Evolutionary conservation across 768 basidiomycete species (phyloP).

Genomic region (Serendipita sp.): DNA sequence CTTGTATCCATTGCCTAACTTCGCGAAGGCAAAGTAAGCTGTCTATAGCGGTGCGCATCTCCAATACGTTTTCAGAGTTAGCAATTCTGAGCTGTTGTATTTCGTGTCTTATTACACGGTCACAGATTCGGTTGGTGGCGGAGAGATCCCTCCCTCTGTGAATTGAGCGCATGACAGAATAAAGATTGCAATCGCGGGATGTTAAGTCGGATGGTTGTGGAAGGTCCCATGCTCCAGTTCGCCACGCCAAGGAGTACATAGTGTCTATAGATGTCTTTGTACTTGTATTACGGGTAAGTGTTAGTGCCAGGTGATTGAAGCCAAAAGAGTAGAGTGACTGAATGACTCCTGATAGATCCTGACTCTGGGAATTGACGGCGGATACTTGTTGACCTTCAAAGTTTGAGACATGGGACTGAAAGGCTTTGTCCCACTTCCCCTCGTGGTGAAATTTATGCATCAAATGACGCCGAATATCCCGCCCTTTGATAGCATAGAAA

Average conservation of each 20-base stretch:
- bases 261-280: conserved; percentile 24
- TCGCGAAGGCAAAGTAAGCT: conserved; percentile 74
- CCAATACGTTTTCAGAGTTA: conserved; percentile 64
- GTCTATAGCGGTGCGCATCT: conserved; percentile 50
- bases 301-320: conserved; percentile 73
- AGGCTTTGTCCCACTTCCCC: conserved; percentile 80
- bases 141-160: conserved; percentile 54
- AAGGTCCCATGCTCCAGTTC: conserved; percentile 90
- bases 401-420: conserved; percentile 75
- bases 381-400: conserved; percentile 43
- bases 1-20: conserved; percentile 44
- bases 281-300: conserved; percentile 31
- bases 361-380: conserved; percentile 18
- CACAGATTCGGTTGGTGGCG: conserved; percentile 32
- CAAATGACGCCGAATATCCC: conserved; percentile 63
- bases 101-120: conserved; percentile 38
- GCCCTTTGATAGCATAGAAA: conserved; percentile 81
- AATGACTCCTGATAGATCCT: conserved; percentile 34
- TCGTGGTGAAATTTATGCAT: conserved; percentile 84
- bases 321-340: conserved; percentile 79
- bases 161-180: conserved; percentile 63
- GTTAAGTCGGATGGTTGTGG: conserved; percentile 38
- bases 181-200: conserved; percentile 44
- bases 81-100: conserved; percentile 46
- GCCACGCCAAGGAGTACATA: conserved; percentile 77